Evolutionary conservation across 305 asterid species (phyloP), one percentile per base, ranked within the genome.

Genomic region (Coffea humblotiana): DNA sequence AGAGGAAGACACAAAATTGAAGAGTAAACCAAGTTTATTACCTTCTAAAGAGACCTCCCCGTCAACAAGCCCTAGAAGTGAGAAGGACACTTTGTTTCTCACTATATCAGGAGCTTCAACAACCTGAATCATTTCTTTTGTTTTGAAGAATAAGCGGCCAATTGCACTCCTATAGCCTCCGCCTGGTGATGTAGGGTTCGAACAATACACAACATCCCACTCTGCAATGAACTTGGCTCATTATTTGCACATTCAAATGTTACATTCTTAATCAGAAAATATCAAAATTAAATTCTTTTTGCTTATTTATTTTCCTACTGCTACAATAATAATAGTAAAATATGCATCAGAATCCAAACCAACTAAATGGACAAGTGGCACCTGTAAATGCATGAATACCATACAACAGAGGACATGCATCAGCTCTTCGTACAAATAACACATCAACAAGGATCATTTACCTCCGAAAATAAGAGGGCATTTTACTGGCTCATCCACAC

Each of bases 391-490:
- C 56, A 19, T 3, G 21, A 14, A 75, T 37, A 43, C 5, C 56
- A 60, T 29, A 65, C 43, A 40, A 74, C 6, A 56, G 37, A 75
- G 15, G 0, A 32, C 13, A 75, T 61, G 14, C 8, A 1, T 15
- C 56, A 75, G 54, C 70, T 35, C 70, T 15, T 75, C 15, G 27
- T 19, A 21, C 21, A 60, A 66, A 74, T 52, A 49, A 75, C 48
- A 63, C 47, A 35, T 13, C 13, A 67, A 68, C 25, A 67, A 58
- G 72, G 45, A 27, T 10, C 52, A 74, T 71, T 87, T 75, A 95
- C 97, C 99, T 88, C 99, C 97, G 58, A 94, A 96, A 82, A 96
- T 92, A 72, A 94, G 98, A 77, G 99, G 97, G 80, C 93, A 96
- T 79, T 90, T 94, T 47, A 94, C 97, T 0, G 98, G 99, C 86